Conservation (phyloP, 108 stramenopile genomes). For the Chaetoceros muelleri region DNA sequence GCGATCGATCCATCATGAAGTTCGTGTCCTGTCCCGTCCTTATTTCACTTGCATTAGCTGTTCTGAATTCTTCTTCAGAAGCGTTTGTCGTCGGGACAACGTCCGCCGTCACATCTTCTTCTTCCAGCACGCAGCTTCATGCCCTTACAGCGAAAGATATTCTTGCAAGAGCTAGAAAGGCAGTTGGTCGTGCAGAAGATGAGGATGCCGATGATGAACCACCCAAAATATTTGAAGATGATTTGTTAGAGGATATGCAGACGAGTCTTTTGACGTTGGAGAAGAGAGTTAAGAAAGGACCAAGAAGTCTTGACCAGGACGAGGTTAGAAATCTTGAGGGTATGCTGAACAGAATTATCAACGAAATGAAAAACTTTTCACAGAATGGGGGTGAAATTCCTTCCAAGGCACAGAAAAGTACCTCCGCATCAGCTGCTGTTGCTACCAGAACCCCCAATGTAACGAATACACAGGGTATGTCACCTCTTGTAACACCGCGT, state of each 20-base stretch:
- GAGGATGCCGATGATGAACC: slow-evolving; percentile 21
- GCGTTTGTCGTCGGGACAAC: too few relatives aligned
- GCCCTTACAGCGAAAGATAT: slow-evolving; percentile 7
- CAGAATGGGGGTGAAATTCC: slow-evolving; percentile 4
- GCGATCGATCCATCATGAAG: too few relatives aligned
- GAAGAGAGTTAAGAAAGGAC: slow-evolving; percentile 47
- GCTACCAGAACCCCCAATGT: not conserved
- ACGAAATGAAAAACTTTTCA: slow-evolving; percentile 53
- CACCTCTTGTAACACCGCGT: not conserved
- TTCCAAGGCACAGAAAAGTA: not conserved
- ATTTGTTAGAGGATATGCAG: slow-evolving; percentile 50
- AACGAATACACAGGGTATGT: too few relatives aligned
- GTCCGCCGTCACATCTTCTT: not conserved
- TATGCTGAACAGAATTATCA: slow-evolving; percentile 26
- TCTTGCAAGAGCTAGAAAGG: slow-evolving; percentile 16
- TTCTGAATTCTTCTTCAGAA: too few relatives aligned
- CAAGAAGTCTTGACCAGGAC: slow-evolving; percentile 24
- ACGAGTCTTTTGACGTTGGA: slow-evolving; percentile 40
- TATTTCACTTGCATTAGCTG: too few relatives aligned
- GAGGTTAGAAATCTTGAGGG: slow-evolving; percentile 39
- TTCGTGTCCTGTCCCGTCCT: too few relatives aligned
- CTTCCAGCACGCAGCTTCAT: not conserved
- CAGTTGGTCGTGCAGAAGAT: slow-evolving; percentile 8
- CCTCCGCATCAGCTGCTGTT: not conserved
- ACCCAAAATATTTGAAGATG: slow-evolving; percentile 48